phyloP scores from a whole-genome alignment of 306 rosid genomes.

The Rubus idaeus region DNA sequence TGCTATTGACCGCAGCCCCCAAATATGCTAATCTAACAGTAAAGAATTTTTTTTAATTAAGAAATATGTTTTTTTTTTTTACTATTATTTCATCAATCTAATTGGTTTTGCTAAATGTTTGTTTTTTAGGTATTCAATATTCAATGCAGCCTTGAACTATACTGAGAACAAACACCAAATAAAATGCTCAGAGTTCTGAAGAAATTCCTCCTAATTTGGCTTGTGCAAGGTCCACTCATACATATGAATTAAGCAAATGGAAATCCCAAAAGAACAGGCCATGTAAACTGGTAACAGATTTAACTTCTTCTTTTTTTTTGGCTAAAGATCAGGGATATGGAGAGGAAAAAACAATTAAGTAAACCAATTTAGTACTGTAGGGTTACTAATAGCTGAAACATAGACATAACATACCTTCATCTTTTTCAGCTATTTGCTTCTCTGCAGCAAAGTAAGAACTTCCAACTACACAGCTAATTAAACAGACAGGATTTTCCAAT shows the following conservation, averaged over 20 bases:
- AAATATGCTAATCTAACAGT: no score
- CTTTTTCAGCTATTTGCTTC: conserved; percentile 25
- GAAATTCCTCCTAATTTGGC: background rate
- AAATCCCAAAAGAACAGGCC: background rate
- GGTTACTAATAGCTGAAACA: background rate
- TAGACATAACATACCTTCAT: conserved; percentile 58
- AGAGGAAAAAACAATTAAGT: no score
- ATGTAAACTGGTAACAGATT: background rate
- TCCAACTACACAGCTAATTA: conserved; percentile 6
- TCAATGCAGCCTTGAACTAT: background rate
- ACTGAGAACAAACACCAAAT: no score
- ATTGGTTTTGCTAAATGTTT: background rate
- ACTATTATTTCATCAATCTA: background rate
- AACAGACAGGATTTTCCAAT: background rate
- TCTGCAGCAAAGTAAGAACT: conserved; percentile 13
- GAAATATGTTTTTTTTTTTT: background rate
- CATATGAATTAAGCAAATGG: background rate
- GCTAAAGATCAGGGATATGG: no score
- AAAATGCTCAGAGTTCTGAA: background rate
- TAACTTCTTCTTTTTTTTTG: no score
- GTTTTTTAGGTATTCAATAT: background rate
- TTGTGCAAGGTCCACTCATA: background rate
- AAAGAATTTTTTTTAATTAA: background rate
- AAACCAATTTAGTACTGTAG: background rate
- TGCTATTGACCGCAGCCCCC: no score